Conservation (phyloP, 225 moss, liverwort and hornwort species). For the Thuidium tamariscinum region DNA sequence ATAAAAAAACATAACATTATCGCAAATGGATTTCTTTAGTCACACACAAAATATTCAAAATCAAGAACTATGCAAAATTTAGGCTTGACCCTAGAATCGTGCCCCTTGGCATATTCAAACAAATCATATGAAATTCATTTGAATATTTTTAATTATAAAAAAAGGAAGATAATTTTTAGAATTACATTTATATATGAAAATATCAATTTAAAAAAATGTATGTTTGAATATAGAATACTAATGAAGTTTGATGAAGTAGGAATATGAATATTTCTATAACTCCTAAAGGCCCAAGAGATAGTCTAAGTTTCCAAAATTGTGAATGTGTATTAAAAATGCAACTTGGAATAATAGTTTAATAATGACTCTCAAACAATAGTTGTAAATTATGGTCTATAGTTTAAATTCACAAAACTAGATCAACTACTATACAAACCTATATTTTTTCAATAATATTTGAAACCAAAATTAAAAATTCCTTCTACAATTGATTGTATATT, state of each 20-base stretch:
- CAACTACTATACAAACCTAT: not conserved
- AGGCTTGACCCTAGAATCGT: too few relatives aligned
- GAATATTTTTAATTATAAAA: not conserved
- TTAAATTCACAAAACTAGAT: fast-evolving
- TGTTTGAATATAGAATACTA: not conserved
- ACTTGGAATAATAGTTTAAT: too few relatives aligned
- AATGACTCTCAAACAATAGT: not conserved
- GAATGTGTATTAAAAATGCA: too few relatives aligned
- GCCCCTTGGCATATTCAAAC: too few relatives aligned
- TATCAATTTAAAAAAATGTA: not conserved
- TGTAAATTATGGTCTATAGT: not conserved
- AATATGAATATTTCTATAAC: too few relatives aligned
- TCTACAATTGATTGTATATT: not conserved
- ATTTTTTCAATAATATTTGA: too few relatives aligned
- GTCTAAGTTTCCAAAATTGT: too few relatives aligned
- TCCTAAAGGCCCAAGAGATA: fast-evolving
- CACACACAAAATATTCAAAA: too few relatives aligned
- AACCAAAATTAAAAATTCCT: not conserved
- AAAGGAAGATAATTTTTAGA: not conserved
- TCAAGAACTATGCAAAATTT: too few relatives aligned
- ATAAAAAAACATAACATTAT: too few relatives aligned
- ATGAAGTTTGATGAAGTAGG: not conserved
- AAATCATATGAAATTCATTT: not conserved
- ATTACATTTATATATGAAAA: not conserved
- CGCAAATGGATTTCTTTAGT: too few relatives aligned